Evolutionary conservation across 306 rosid species (phyloP).

Genomic region (Bauhinia variegata): DNA sequence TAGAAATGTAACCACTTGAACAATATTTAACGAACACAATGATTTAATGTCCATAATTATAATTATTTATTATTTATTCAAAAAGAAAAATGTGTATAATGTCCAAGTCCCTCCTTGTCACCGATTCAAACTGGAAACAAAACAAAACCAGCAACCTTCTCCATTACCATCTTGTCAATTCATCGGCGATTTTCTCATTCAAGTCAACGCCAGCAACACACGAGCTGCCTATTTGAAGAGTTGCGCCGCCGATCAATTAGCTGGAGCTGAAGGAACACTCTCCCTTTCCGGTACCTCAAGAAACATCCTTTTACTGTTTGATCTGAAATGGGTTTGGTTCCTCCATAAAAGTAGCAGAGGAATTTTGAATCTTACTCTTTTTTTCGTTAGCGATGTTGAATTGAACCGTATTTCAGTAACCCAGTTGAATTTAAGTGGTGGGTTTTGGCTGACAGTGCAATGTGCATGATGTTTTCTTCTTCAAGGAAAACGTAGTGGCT

Average conservation of each 20-base stretch:
- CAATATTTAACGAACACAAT: no score
- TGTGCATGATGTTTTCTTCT: no score
- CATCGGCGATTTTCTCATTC: slow-evolving; percentile 1
- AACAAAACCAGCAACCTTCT: not conserved
- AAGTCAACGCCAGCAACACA: not conserved
- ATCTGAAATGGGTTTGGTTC: not conserved
- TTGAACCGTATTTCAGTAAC: no score
- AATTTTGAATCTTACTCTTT: not conserved
- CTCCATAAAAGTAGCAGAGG: not conserved
- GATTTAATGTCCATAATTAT: no score
- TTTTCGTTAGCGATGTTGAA: not conserved
- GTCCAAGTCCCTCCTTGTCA: not conserved
- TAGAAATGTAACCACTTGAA: no score
- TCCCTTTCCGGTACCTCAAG: not conserved
- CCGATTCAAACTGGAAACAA: not conserved
- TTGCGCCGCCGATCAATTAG: no score
- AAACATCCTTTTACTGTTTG: not conserved
- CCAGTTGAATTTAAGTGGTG: no score
- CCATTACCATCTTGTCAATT: not conserved
- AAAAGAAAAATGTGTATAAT: not conserved
- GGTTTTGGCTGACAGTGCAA: no score
- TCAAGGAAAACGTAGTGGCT: no score
- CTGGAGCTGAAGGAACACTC: not conserved
- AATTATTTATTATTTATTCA: no score
- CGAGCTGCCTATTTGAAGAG: not conserved